Base-by-base conservation (phyloP, 2,329 filamentous ascomycete genomes). In the Huntiella abstrusa region DNA sequence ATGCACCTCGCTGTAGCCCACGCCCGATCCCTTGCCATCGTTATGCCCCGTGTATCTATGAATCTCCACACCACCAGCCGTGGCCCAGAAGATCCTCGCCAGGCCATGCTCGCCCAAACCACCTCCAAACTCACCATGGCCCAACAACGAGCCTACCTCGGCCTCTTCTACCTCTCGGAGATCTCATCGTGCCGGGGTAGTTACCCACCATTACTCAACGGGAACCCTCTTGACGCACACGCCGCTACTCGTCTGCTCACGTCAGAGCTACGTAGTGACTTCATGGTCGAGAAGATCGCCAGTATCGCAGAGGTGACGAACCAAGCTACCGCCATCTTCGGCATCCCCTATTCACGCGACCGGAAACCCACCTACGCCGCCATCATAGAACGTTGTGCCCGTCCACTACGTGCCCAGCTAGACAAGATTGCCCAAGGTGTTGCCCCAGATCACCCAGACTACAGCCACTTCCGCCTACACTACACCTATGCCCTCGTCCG, bases 1-100 rank as follows among this genome's bases (percentile, higher is more conserved):
- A 59, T 59, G 5, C 60, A 64, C 39, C 52, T 66, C 32, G 61
- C 61, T 2, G 54, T 65, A 8, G 64, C 63, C 15, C 62, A 63
- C 47, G 63, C 62, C 4, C 62, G 66, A 38, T 64, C 58, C 39
- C 56, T 67, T 4, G 59, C 59, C 2, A 58, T 66, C 33, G 47
- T 49, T 15, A 49, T 49, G 47, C 47, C 34, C 57, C 54, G n/a
- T 51, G 52, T 40, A 52, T 54, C 8, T 47, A 55, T 45, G 33
- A 49, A 49, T 28, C 42, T 43, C 38, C 47, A 49, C 22, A 46
- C 47, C 13, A 49, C 47, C 15, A 49, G 43, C 22, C 38, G 39
- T 8, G 47, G 47, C 3, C 47, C 47, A 2, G 47, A 49, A 41
- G 47, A 49, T 19, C 47, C 47, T 16, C 43, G 47, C 17, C 47